A percentile compares a stretch with the other conserved stretches of the same genome.
phyloP scores from a whole-genome alignment of 352 stramenopile genomes.

The Phytophthora multivora region DNA sequence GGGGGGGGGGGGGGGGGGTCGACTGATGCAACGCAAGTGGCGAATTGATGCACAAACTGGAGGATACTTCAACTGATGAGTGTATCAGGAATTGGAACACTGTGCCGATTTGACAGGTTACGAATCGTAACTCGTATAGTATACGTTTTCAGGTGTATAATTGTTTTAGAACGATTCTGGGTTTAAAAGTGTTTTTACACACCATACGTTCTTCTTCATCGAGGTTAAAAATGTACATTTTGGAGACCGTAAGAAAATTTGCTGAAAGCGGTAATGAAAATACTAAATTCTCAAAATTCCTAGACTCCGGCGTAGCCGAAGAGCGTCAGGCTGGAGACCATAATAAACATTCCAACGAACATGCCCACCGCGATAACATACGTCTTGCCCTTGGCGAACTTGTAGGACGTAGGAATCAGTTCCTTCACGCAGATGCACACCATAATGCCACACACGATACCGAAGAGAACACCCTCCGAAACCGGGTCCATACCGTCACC shows the following conservation, averaged over 20 bases:
- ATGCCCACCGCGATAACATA: conserved; percentile 74
- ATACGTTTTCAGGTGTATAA: too few species aligned
- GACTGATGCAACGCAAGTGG: neutral
- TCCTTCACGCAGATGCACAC: conserved; percentile 89
- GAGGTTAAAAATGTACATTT: too few species aligned
- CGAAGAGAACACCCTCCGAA: conserved; percentile 89
- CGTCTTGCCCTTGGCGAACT: conserved; percentile 80
- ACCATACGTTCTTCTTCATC: too few species aligned
- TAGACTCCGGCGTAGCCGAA: conserved; percentile 69
- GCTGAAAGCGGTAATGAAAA: too few species aligned
- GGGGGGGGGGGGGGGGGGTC: too few species aligned
- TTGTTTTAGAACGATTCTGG: too few species aligned
- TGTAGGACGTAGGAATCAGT: conserved; percentile 88
- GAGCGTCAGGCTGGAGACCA: conserved; percentile 85
- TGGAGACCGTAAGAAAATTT: neutral
- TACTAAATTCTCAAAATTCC: neutral
- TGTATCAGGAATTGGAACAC: neutral
- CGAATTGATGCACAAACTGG: neutral
- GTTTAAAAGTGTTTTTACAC: too few species aligned
- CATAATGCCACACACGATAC: conserved; percentile 94
- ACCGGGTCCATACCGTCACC: conserved; percentile 57
- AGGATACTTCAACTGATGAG: conserved; percentile 8
- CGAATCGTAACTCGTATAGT: too few species aligned
- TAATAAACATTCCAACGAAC: conserved; percentile 84
- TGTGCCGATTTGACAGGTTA: neutral